Percentiles rank a stretch among this genome's conserved stretches.
Evolutionary conservation across 805 yeast species (phyloP).

Genomic region (Danielozyma ontarioensis): DNA sequence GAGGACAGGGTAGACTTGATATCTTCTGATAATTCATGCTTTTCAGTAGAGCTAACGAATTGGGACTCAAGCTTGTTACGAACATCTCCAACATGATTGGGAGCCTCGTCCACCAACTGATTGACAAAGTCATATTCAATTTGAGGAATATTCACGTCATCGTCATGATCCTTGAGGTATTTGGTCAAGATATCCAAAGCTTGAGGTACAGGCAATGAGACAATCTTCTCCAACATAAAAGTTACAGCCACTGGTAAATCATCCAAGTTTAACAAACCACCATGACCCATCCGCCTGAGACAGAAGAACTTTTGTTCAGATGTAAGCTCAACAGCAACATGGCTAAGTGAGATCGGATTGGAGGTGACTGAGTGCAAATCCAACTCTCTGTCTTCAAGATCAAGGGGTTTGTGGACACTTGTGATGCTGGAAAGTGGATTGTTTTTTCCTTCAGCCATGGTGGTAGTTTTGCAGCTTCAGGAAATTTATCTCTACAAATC

Average conservation of each 20-base stretch:
- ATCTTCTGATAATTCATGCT: neutral
- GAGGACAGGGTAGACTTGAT: neutral
- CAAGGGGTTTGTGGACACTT: conserved; percentile 1
- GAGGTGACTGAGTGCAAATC: conserved; percentile 17
- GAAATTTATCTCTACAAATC: no score
- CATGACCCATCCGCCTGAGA: conserved; percentile 21
- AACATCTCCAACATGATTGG: neutral
- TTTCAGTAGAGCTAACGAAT: neutral
- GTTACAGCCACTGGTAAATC: conserved; percentile 27
- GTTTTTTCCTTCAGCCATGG: no score
- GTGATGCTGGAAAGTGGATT: neutral
- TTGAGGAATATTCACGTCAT: conserved; percentile 13
- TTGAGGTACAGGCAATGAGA: neutral
- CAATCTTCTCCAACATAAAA: conserved; percentile 18
- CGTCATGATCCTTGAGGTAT: conserved; percentile 10
- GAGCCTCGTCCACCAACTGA: conserved; percentile 6
- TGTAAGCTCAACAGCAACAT: conserved; percentile 19
- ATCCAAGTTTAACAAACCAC: conserved; percentile 20
- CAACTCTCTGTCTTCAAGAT: conserved; percentile 6
- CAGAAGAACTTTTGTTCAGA: conserved; percentile 23
- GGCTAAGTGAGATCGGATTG: conserved; percentile 16
- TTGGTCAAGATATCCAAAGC: conserved; percentile 11
- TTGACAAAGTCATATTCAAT: conserved; percentile 6
- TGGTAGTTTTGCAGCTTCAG: no score
- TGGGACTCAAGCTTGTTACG: neutral